A percentile compares a stretch with the other conserved stretches of the same genome.
Conservation (phyloP, 306 rosid species). For the Prunus mira region DNA sequence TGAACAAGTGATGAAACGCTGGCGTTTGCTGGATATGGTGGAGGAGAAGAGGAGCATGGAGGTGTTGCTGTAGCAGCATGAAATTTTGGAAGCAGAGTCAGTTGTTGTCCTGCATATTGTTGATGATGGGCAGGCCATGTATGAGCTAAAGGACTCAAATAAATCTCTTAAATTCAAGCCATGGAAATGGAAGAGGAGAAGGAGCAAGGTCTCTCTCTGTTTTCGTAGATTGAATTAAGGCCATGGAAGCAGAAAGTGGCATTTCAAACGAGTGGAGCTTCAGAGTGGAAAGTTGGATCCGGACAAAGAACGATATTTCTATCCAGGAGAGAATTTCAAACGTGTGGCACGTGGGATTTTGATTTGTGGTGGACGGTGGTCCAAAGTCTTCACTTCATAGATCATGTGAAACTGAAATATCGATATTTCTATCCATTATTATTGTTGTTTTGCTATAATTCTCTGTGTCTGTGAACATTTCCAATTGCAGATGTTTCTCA, state of each 20-base stretch:
- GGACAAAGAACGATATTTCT: not conserved
- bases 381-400: not conserved
- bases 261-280: not conserved
- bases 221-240: not conserved
- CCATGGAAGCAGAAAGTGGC: not conserved
- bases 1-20: constrained; percentile 2
- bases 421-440: not conserved
- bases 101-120: constrained; percentile 11
- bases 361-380: not conserved
- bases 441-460: not conserved
- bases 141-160: not conserved
- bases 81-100: constrained; percentile 9
- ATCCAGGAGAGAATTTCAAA: not conserved
- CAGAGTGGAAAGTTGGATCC: not conserved
- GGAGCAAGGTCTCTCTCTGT: not conserved
- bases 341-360: constrained; percentile 23
- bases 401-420: not conserved
- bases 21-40: constrained; percentile 10
- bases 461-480: not conserved
- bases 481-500: not conserved
- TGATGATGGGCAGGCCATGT: constrained; percentile 18
- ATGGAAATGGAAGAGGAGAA: not conserved
- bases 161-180: not conserved
- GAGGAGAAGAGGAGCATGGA: constrained; percentile 15
- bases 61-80: not conserved